Conservation (phyloP, 164 flowering plant genomes). For the Liquidambar formosana region DNA sequence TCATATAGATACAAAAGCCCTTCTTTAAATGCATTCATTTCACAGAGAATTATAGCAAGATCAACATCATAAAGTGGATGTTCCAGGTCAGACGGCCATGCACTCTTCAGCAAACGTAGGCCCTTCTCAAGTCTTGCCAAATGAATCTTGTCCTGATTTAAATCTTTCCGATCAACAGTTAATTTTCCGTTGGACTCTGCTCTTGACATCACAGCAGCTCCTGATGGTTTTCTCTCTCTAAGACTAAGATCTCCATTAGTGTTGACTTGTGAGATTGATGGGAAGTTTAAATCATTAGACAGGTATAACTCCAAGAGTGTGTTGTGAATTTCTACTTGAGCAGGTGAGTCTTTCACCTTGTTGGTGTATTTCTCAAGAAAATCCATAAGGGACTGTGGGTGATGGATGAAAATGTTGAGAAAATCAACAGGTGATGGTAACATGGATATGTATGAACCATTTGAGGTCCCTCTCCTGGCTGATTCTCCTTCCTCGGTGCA, state of each 20-base stretch:
- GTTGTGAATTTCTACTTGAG: slow-evolving; percentile 92
- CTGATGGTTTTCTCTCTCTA: slow-evolving; percentile 27
- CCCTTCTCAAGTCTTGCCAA: slow-evolving; percentile 71
- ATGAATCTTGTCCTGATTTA: slow-evolving; percentile 39
- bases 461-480: slow-evolving; percentile 45
- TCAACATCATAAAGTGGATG: slow-evolving; percentile 90
- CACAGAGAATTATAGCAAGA: slow-evolving; percentile 90
- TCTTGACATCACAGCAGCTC: slow-evolving; percentile 25
- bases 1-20: slow-evolving; percentile 89
- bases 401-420: slow-evolving; percentile 83
- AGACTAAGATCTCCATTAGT: slow-evolving; percentile 27
- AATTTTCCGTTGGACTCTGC: slow-evolving; percentile 49
- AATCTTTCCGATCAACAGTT: slow-evolving; percentile 26
- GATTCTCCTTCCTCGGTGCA: slow-evolving; percentile 81
- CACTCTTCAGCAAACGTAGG: slow-evolving; percentile 67
- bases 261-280: slow-evolving; percentile 56
- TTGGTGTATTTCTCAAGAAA: slow-evolving; percentile 83
- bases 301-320: slow-evolving; percentile 91
- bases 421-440: slow-evolving; percentile 98
- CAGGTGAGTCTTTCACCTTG: slow-evolving; percentile 90
- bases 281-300: slow-evolving; percentile 78
- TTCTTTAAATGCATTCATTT: slow-evolving; percentile 86
- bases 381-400: slow-evolving; percentile 87
- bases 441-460: slow-evolving; percentile 57
- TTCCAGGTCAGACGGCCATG: slow-evolving; percentile 87